Evolutionary conservation across 495 filamentous ascomycete species (phyloP), one percentile per base, ranked within the genome.

Genomic region (Clohesyomyces aquaticus): DNA sequence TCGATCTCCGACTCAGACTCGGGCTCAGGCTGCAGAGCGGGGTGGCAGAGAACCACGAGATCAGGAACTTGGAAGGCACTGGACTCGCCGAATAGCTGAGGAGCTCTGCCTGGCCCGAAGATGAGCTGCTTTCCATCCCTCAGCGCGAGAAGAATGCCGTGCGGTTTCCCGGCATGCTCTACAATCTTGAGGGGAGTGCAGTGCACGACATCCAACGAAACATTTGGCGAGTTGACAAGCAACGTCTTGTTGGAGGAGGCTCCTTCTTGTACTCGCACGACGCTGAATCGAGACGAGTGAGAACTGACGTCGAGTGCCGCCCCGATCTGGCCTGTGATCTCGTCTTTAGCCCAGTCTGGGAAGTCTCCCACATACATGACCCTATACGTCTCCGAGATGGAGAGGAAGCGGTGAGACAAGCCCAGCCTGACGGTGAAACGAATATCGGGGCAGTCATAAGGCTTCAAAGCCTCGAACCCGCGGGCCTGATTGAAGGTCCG

Each of bases 321-420:
- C 22, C 49, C 61, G 26, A 72, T 57, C 22, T 66, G 66, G 11
- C 28, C 35, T 18, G 56, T 57, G 45, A 70, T 61, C 3, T 61
- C 61, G 14, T 63, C 27, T 45, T 57, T 61, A 6, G 45, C 55
- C 63, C 64, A 67, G 54, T 43, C 38, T 22, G 60, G 52, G 45
- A 65, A 26, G 25, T 58, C 26, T 41, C 70, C 70, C 12, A 70
- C 41, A 46, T 54, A 68, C 28, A 72, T 53, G 16, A 72, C 49
- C 22, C 53, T 46, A 57, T 59, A 72, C 3, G 64, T 48, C 6
- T 57, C 29, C 9, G 32, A 29, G 22, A 60, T 22, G 16, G 47
- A 25, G 4, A 72, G 38, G 18, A 50, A 47, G 0, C 38, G 50
- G 28, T 54, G 19, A 3, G 67, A 68, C 29, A 72, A 43, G n/a